Base-by-base conservation (phyloP, 2,329 filamentous ascomycete genomes). In the Diaporthe ilicicola region DNA sequence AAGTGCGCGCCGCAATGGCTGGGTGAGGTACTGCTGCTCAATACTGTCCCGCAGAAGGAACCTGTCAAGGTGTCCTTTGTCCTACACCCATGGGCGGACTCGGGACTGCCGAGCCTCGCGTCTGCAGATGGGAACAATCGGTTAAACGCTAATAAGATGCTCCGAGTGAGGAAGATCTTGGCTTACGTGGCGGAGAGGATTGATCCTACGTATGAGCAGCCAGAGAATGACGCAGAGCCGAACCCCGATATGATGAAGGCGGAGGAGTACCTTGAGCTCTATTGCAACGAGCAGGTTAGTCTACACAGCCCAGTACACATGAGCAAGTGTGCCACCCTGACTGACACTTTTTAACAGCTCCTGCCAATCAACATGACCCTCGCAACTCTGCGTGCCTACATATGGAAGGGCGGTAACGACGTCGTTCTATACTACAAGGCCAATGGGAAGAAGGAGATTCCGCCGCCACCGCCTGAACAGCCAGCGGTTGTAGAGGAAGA, bases 341-440 rank as follows among this genome's bases (percentile, higher is more conserved):
- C 59, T 64, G 44, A 64, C 59, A 24, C 15, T 50, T 54, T 32
- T n/a, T 53, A 27, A 27, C 73, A 91, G 88, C 81, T 92, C 71
- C 85, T 98, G 32, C 89, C 92, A 2, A 90, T 91, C 8, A 92
- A 91, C 39, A 98, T 97, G 92, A 98, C 93, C 44, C 88, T 99
- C n/a, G 94, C 94, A 5, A 98, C 95, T 0, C 90, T 99, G 53
- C 91, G 95, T 39, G 92, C 94, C 2, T 94, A 97, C 78, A 87
- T 98, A 67, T 99, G 96, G 96, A 94, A 97, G 77, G 94, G 93
- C 53, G 94, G 94, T n/a, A 95, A 93, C 76, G 96, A 99, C 81
- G 93, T 99, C 74, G 83, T 97, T 67, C 85, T 99, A 62, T 90
- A 94, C 78, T 99, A 99, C 86, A 97, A 95, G 79, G 88, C 93